Percentiles rank a stretch among this genome's conserved stretches.
phyloP scores from a whole-genome alignment of 2,329 filamentous ascomycete species.

The Leptographium radiaticola region DNA sequence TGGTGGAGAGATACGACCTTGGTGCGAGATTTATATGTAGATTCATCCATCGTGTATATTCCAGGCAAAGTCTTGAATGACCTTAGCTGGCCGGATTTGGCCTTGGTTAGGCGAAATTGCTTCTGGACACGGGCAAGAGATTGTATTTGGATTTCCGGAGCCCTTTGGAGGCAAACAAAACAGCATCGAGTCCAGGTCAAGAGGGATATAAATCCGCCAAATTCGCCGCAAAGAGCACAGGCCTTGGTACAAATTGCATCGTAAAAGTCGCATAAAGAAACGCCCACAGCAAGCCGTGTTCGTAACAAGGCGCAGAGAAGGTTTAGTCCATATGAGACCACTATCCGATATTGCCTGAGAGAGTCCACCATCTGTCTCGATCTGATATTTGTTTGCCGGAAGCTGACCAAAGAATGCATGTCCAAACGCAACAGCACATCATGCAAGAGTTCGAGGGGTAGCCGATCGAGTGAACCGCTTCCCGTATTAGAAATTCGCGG shows the following conservation, averaged over 20 bases:
- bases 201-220: constrained; percentile 15
- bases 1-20: constrained; percentile 1
- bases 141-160: constrained; percentile 13
- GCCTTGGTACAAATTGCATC: constrained; percentile 14
- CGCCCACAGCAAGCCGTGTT: constrained; percentile 13
- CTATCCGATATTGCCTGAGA: constrained; percentile 15
- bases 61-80: constrained; percentile 18
- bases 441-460: constrained; percentile 20
- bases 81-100: constrained; percentile 9
- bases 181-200: constrained; percentile 18
- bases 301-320: constrained; percentile 18
- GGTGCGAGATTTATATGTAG: neutral
- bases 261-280: constrained; percentile 16
- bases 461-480: constrained; percentile 16
- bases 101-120: constrained; percentile 12
- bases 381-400: constrained; percentile 17
- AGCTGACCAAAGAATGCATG: constrained; percentile 18
- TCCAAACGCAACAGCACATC: constrained; percentile 17
- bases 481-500: constrained; percentile 9
- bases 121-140: constrained; percentile 11
- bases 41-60: constrained; percentile 8
- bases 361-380: constrained; percentile 14
- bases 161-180: constrained; percentile 14
- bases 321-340: constrained; percentile 15
- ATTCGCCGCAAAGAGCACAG: constrained; percentile 15